Base-by-base conservation (phyloP, 371 early-diverging fungal species). In the Circinella minor region DNA sequence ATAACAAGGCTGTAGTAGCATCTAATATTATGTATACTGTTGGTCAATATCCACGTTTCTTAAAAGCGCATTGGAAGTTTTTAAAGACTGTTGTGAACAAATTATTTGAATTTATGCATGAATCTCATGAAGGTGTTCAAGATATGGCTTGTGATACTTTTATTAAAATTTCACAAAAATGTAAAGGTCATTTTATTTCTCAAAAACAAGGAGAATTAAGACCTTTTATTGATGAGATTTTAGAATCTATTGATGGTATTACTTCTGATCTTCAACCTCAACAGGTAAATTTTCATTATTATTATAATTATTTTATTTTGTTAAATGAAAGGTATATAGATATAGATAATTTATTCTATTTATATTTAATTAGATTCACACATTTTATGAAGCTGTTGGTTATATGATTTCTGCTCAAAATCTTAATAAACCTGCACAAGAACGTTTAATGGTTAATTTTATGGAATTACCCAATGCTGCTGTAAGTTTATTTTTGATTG, bases 131-230 rank as follows among this genome's bases (percentile, higher is more conserved):
- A 84, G 99, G 99, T 85, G 99, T 99, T 20, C 98, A 98, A 79
- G 99, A 99, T 81, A 99, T 99, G 99, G 99, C 99, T 34, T 99
- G 99, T 82, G 99, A 99, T 81, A 99, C 99, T 4, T 99, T 99
- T 80, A 96, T 98, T 72, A 99, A 96, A 78, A 99, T 99, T 76
- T 88, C 98, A 17, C 95, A 97, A 76, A 98, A 98, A 77, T 98
- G 99, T 83, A 93, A 92, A 55, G 90, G 95, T 34, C 97, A 99
- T 75, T 99, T 99, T 87, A 92, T 98, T 36, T 68, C 83, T 4
- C 95, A 94, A 79, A 96, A 97, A 78, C 80, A 88, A 11, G 93
- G 93, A 36, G 98, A 98, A 78, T 70, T 81, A 11, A 79, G 79
- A 70, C 96, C 98, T 18, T 98, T 95, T 74, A 95, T 98, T 68